Base-by-base conservation (phyloP, 768 basidiomycete species). In the Hericium rajendrae region DNA sequence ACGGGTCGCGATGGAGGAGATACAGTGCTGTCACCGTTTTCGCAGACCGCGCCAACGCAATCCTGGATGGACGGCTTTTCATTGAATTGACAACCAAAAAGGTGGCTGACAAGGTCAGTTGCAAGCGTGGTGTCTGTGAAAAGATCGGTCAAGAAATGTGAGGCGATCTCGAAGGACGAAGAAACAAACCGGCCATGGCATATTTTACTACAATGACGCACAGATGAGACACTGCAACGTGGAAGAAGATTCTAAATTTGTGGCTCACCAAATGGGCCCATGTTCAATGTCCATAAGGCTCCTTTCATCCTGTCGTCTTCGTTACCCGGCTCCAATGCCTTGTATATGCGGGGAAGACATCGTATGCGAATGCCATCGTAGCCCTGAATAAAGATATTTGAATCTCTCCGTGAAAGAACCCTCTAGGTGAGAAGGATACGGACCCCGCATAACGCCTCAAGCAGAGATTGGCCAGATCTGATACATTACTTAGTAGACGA, bases 221-320 rank as follows among this genome's bases (percentile, higher is more conserved):
- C 38, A 38, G 54, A 48, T 51, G 15, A 53, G 8, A 56, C 24
- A 26, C 9, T 32, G 32, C 32, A 22, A n/a, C 18, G 39, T 43
- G 37, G n/a, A 16, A 16, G 54, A 37, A 43, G 16, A 24, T 32
- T 22, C 20, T 18, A 26, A 15, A 24, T n/a, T 26, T 38, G 32
- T 32, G 32, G 64, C 68, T 63, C 62, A 71, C 87, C 85, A 60
- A 91, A 84, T 4, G 76, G 74, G 10, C 83, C 74, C 9, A 76
- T 73, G 64, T 88, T 85, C 32, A 92, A 67, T 4, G 86, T 84
- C 82, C 89, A 92, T 18, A 93, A 70, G 3, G 90, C 88, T 10
- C 93, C 93, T 72, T 97, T 94, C 84, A 93, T 90, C n/a, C 87
- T 79, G 67, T 92, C 90, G 63, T 90, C 89, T 40, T 94, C 91